phyloP scores from a whole-genome alignment of 306 rosid species.

The Vigna radiata region DNA sequence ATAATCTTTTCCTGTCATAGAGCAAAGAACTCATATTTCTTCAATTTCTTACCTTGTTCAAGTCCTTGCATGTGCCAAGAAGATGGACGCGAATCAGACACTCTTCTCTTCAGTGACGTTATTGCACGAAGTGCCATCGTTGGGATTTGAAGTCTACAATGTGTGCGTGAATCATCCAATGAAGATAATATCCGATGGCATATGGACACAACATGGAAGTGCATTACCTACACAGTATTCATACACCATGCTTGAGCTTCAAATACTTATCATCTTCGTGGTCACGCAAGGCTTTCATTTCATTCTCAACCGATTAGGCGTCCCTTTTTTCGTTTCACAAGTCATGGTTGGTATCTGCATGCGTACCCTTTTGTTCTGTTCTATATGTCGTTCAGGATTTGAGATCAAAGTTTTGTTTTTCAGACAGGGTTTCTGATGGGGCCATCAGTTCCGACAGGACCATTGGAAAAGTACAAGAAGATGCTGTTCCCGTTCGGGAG shows the following conservation, averaged over 20 bases:
- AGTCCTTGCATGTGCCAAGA: not conserved
- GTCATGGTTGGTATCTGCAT: constrained; percentile 45
- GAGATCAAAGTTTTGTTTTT: not conserved
- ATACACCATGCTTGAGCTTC: constrained; percentile 53
- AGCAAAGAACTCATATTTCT: not conserved
- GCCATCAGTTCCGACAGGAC: constrained; percentile 39
- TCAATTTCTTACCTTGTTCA: not conserved
- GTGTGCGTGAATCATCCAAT: constrained; percentile 25
- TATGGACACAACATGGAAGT: constrained; percentile 2
- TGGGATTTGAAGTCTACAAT: not conserved
- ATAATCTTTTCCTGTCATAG: not conserved
- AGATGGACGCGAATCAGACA: constrained; percentile 10
- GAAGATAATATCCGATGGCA: constrained; percentile 19
- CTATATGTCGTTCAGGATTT: too few relatives aligned
- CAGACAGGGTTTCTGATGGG: constrained; percentile 59
- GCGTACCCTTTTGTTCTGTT: not conserved
- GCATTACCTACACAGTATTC: constrained; percentile 5
- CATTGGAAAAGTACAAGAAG: not conserved
- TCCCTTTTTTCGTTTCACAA: constrained; percentile 56
- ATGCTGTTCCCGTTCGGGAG: constrained; percentile 43
- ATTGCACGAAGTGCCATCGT: fast-evolving
- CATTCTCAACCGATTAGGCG: constrained; percentile 50
- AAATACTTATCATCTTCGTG: constrained; percentile 44
- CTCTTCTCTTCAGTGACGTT: not conserved
- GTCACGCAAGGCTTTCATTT: constrained; percentile 46